A percentile compares a stretch with the other conserved stretches of the same genome.
These are phyloP conservation scores for Monosporascus cannonballus DNA, from an alignment of 2,329 filamentous ascomycete species.

Conservation along the genomic window DNA sequence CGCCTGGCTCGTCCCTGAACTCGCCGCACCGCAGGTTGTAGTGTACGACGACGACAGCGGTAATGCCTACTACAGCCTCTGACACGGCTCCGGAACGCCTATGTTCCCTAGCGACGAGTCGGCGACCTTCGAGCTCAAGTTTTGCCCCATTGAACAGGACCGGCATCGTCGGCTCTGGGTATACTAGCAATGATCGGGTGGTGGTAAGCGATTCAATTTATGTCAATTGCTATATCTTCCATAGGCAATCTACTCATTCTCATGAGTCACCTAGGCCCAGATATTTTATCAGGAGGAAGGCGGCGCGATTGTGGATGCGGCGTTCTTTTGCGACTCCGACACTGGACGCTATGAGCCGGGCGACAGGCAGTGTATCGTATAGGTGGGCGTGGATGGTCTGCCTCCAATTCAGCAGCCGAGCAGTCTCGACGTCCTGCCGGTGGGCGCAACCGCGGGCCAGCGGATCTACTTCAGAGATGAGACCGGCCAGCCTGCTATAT, in stretches of 20 bases:
- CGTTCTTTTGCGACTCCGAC: neutral
- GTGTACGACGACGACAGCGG: constrained; percentile 6
- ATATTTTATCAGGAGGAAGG: neutral
- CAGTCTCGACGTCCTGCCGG: neutral
- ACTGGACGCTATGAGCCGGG: neutral
- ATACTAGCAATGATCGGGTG: too few relatives aligned
- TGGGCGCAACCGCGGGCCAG: neutral
- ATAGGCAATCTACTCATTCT: neutral
- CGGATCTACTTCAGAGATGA: neutral
- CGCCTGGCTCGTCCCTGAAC: neutral
- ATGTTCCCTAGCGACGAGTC: constrained; percentile 5
- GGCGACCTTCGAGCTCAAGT: constrained; percentile 2
- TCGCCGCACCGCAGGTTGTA: constrained; percentile 2
- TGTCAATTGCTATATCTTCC: too few relatives aligned
- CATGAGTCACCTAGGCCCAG: neutral
- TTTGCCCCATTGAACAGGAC: neutral
- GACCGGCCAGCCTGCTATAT: neutral
- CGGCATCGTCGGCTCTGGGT: neutral
- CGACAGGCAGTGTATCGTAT: neutral
- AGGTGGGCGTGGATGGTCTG: neutral
- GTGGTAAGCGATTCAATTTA: too few relatives aligned
- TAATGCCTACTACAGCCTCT: constrained; percentile 6
- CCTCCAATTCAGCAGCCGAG: neutral
- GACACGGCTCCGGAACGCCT: constrained; percentile 6
- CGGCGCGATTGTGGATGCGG: neutral